Evolutionary conservation across 2,329 filamentous ascomycete genomes (phyloP).

Genomic region (Tolypocladium capitatum): DNA sequence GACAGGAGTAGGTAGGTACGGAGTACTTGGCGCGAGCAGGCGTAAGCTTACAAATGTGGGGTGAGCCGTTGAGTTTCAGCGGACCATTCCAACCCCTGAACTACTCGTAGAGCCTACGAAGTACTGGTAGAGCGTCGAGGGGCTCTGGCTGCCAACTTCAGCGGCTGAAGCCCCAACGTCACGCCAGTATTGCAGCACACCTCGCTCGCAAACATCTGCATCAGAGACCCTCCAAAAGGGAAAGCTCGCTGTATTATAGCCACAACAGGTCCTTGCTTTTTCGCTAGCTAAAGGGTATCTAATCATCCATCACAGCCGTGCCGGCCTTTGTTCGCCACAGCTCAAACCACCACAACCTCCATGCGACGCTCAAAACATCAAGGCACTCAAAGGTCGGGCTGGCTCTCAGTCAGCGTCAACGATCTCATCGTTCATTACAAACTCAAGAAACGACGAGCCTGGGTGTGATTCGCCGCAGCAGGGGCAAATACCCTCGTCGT

Average conservation of each 20-base stretch:
- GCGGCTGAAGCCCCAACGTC: too few species aligned
- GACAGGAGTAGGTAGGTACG: background rate
- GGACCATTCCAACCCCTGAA: too few species aligned
- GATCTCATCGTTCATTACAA: slow-evolving; percentile 13
- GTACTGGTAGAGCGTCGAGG: too few species aligned
- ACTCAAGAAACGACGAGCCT: slow-evolving; percentile 20
- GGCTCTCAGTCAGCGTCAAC: slow-evolving; percentile 1
- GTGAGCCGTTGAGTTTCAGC: too few species aligned
- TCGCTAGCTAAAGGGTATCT: slow-evolving; percentile 4
- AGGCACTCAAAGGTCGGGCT: background rate
- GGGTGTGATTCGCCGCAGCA: slow-evolving; percentile 27
- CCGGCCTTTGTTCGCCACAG: background rate
- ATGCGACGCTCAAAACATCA: background rate
- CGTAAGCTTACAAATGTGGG: background rate
- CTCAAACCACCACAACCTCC: background rate
- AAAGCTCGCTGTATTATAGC: background rate
- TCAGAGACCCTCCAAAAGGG: background rate
- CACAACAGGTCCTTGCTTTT: background rate
- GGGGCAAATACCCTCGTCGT: slow-evolving; percentile 24
- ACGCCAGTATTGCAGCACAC: too few species aligned
- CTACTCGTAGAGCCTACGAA: too few species aligned
- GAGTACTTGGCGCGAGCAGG: background rate
- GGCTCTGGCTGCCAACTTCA: too few species aligned
- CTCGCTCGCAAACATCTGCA: too few species aligned
- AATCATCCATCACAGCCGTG: slow-evolving; percentile 1